phyloP scores from a whole-genome alignment of 225 moss, liverwort and hornwort species.

The Marchantia polymorpha region DNA sequence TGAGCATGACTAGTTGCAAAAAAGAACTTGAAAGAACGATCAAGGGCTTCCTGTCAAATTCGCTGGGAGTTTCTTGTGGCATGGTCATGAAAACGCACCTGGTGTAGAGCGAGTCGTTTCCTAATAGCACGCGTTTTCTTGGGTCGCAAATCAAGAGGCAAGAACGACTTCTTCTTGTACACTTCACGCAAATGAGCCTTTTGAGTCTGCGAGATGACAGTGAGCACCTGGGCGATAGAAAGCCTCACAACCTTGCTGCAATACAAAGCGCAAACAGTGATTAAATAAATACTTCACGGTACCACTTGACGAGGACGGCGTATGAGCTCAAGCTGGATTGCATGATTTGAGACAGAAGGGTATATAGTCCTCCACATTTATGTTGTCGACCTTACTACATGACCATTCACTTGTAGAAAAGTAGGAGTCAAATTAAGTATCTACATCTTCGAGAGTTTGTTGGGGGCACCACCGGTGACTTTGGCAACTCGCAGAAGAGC shows the following conservation, averaged over 20 bases:
- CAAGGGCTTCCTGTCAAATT: neutral
- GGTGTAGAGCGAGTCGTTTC: conserved; percentile 72
- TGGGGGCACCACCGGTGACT: conserved; percentile 73
- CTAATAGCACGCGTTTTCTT: conserved; percentile 89
- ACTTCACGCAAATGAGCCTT: conserved; percentile 72
- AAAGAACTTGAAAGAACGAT: neutral
- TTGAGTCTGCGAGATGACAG: conserved; percentile 72
- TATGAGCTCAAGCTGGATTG: neutral
- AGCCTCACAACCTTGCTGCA: conserved; percentile 84
- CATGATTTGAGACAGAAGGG: neutral
- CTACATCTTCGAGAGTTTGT: conserved; percentile 74
- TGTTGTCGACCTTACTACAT: too few species aligned
- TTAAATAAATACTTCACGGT: neutral
- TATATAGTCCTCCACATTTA: neutral
- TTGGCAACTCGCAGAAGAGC: conserved; percentile 69
- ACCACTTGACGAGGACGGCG: neutral
- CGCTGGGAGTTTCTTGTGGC: neutral
- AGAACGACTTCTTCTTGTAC: conserved; percentile 69
- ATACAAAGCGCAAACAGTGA: neutral
- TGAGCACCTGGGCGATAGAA: conserved; percentile 79
- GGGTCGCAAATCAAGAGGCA: conserved; percentile 77
- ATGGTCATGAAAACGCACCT: conserved; percentile 35
- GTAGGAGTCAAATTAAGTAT: neutral
- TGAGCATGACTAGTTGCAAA: neutral
- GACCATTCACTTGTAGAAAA: too few species aligned